These are phyloP conservation scores for Ochetophila trinervis DNA, from an alignment of 306 rosid species.

Conservation along the genomic window DNA sequence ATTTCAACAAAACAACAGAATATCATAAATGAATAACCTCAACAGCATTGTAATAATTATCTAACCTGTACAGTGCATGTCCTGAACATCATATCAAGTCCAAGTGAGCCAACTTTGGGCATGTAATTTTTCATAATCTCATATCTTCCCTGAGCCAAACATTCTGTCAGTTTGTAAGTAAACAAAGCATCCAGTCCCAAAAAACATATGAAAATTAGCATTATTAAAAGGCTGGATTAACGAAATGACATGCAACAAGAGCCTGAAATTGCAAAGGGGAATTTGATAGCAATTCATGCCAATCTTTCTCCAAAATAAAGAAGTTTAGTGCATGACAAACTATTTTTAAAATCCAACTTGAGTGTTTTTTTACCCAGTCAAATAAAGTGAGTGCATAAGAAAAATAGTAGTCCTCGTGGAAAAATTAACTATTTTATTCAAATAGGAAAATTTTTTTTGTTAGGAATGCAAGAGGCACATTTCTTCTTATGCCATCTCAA, in stretches of 20 bases:
- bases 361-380: too few relatives aligned
- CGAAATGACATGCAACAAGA: not conserved
- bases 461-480: not conserved
- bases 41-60: constrained; percentile 14
- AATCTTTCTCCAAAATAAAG: too few relatives aligned
- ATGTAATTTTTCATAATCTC: constrained; percentile 90
- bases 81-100: constrained; percentile 98
- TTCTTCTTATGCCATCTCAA: constrained; percentile 7
- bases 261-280: constrained; percentile 4
- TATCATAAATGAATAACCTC: constrained; percentile 12
- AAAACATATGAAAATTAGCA: not conserved
- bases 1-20: constrained; percentile 21
- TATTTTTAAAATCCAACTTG: too few relatives aligned
- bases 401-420: not conserved
- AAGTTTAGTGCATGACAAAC: too few relatives aligned
- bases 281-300: not conserved
- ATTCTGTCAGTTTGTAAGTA: constrained; percentile 32
- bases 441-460: too few relatives aligned
- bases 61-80: constrained; percentile 98
- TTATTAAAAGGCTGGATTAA: not conserved
- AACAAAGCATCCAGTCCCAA: constrained; percentile 17
- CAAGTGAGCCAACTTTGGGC: constrained; percentile 97
- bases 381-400: too few relatives aligned
- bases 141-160: constrained; percentile 77
- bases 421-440: constrained; percentile 1